Base-by-base conservation (phyloP, 345 rosid species). In the Salix exigua region DNA sequence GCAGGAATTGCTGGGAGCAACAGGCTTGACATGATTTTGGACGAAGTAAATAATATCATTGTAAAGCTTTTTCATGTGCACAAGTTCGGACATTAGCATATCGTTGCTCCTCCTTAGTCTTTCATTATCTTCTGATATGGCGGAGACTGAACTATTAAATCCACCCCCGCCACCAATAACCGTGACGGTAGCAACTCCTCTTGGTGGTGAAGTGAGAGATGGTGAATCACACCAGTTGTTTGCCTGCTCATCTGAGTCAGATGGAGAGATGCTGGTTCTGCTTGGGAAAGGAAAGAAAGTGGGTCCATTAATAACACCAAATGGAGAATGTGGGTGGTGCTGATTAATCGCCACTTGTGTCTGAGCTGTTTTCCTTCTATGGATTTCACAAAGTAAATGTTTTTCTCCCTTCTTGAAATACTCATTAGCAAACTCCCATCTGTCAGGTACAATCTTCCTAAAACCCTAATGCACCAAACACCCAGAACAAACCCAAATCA, bases 361-460 rank as follows among this genome's bases (percentile, higher is more conserved):
- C 51, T 90, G 98, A 53, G 93, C 83, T 46, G 97, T 90, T 83
- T 95, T 95, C 50, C 99, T 75, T 68, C 99, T 83, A 63, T 93
- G 97, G 91, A 95, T 95, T 88, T 91, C 98, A 64, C 97, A 95
- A 61, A 95, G 94, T 71, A 93, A 75, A 78, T 95, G 97, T 80
- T 95, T 93, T 51, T 95, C 97, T 73, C 99, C 99, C 71, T 90
- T 90, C 78, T 89, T 89, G 91, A 95, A 95, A 82, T 84, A 88
- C 84, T 93, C 99, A 69, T 95, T 95, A 0, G 98, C 98, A 48
- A 95, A 95, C 82, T 95, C 99, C 99, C 99, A 95, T 81, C 97
- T 84, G 86, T 95, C 99, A 1, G 98, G 99, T 14, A 95, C 99
- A 66, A 95, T 91, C 92, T 95, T 95, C 76, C 97, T 91, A 79